Evolutionary conservation across 2,329 filamentous ascomycete species (phyloP).

Genomic region (Pseudogymnoascus pannorum): DNA sequence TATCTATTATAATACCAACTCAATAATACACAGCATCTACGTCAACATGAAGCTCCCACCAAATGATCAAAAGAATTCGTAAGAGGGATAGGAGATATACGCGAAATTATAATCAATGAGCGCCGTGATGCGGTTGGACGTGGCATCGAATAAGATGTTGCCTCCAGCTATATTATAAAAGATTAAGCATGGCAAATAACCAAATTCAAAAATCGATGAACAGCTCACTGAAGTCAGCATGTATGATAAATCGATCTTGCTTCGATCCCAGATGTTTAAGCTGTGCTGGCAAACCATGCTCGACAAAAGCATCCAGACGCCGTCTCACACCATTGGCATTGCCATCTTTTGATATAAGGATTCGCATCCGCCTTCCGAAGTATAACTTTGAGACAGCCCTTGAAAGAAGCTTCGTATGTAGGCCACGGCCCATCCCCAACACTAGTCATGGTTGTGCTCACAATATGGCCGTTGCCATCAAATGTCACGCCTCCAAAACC

Average conservation of each 20-base stretch:
- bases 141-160: conserved; percentile 26
- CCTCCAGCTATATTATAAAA: conserved; percentile 16
- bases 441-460: conserved; percentile 29
- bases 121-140: conserved; percentile 24
- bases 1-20: no score
- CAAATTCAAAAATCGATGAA: neutral
- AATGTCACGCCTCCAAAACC: conserved; percentile 29
- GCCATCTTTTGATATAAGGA: conserved; percentile 28
- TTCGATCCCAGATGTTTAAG: conserved; percentile 17
- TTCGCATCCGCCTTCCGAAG: conserved; percentile 23
- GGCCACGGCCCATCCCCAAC: conserved; percentile 28
- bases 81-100: conserved; percentile 21
- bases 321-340: conserved; percentile 24
- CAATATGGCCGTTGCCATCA: conserved; percentile 25
- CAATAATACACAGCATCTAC: no score
- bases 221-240: conserved; percentile 28
- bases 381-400: conserved; percentile 22
- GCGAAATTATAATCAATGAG: conserved; percentile 27
- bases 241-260: conserved; percentile 22
- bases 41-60: no score
- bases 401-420: conserved; percentile 25
- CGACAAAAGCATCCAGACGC: conserved; percentile 26
- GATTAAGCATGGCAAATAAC: neutral
- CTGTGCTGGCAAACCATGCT: conserved; percentile 20
- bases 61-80: conserved; percentile 25